Percentiles rank a stretch among this genome's conserved stretches.
phyloP scores from a whole-genome alignment of 202 grass and related monocot species.

The Setaria viridis region DNA sequence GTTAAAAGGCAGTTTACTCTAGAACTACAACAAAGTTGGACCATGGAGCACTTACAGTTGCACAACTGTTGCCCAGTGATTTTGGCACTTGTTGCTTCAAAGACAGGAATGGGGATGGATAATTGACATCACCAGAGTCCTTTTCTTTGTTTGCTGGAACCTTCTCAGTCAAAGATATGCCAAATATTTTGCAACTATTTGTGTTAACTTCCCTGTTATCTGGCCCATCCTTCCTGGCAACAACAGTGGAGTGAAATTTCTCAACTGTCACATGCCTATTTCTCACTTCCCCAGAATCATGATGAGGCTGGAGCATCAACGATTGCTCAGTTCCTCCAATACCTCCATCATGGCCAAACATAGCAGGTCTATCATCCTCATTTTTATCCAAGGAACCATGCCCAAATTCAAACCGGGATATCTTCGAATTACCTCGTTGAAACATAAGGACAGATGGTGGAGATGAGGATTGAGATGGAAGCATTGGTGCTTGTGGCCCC shows the following conservation, averaged over 20 bases:
- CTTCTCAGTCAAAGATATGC: conserved; percentile 69
- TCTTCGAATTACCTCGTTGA: conserved; percentile 53
- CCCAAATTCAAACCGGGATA: conserved; percentile 35
- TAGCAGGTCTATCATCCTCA: conserved; percentile 16
- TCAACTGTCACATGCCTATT: conserved; percentile 31
- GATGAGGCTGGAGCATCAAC: conserved; percentile 1
- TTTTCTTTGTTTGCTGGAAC: conserved; percentile 52
- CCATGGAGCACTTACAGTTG: conserved; percentile 53
- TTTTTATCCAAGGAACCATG: conserved; percentile 30
- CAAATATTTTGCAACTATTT: conserved; percentile 81
- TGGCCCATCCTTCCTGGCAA: conserved; percentile 37
- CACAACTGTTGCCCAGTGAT: conserved; percentile 61
- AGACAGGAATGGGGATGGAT: conserved; percentile 43
- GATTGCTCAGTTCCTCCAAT: conserved; percentile 30
- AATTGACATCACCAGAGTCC: conserved; percentile 41
- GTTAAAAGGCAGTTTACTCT: conserved; percentile 36
- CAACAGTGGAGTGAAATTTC: conserved; percentile 28
- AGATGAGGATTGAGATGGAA: conserved; percentile 57
- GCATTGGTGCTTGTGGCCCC: conserved; percentile 33
- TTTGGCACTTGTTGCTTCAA: conserved; percentile 60
- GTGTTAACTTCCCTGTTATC: conserved; percentile 41
- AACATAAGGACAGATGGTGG: conserved; percentile 70
- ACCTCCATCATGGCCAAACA: conserved; percentile 30
- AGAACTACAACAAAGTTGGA: conserved; percentile 22
- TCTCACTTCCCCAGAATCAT: conserved; percentile 37